These are phyloP conservation scores for Exserohilum turcica DNA, from an alignment of 2,329 filamentous ascomycete species.

Conservation along the genomic window DNA sequence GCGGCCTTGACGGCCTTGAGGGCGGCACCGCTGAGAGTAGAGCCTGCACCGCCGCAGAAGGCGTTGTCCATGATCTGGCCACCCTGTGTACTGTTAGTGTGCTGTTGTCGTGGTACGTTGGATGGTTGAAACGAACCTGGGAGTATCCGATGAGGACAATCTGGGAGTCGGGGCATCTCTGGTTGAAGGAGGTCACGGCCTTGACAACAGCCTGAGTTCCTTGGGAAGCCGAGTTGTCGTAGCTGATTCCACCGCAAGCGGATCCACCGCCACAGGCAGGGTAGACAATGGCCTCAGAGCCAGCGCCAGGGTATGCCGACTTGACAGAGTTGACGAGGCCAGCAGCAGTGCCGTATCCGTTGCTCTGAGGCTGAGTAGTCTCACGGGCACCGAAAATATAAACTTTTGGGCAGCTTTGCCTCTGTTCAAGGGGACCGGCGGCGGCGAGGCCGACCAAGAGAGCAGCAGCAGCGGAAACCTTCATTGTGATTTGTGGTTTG, in stretches of 20 bases:
- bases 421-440: slow-evolving; percentile 45
- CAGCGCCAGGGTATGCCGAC: slow-evolving; percentile 48
- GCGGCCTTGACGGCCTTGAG: slow-evolving; percentile 64
- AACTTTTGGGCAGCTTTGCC: slow-evolving; percentile 50
- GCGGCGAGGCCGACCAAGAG: slow-evolving; percentile 39
- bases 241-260: slow-evolving; percentile 63
- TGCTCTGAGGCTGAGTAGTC: slow-evolving; percentile 47
- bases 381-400: slow-evolving; percentile 54
- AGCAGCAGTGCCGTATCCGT: slow-evolving; percentile 49
- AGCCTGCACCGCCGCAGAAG: slow-evolving; percentile 61
- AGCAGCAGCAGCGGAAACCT: slow-evolving; percentile 38
- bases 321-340: slow-evolving; percentile 50
- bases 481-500: slow-evolving; percentile 28
- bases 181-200: slow-evolving; percentile 64
- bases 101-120: not conserved
- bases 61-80: slow-evolving; percentile 68
- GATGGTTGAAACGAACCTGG: slow-evolving; percentile 51
- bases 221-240: slow-evolving; percentile 62
- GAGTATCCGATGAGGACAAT: slow-evolving; percentile 68
- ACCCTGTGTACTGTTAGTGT: slow-evolving; percentile 50
- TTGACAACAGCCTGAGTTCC: slow-evolving; percentile 64
- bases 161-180: slow-evolving; percentile 61
- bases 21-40: slow-evolving; percentile 56
- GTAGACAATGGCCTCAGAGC: slow-evolving; percentile 51
- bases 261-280: slow-evolving; percentile 67